Percentiles rank a stretch among this genome's conserved stretches.
Conservation (phyloP, 2,329 filamentous ascomycete species). For the Coleophoma crateriformis region DNA sequence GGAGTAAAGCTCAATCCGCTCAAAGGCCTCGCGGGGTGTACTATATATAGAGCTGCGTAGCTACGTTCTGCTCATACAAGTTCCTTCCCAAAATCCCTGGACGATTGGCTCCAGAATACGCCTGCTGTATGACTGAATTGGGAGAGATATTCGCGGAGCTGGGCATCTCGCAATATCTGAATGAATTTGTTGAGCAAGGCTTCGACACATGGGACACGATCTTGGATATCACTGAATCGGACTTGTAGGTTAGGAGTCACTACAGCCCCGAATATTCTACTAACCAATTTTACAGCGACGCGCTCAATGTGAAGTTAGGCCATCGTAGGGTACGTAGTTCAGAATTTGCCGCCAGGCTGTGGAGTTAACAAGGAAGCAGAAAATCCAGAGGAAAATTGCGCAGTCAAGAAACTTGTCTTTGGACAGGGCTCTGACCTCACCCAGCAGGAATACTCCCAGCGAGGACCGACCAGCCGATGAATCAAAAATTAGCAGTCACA, state of each 20-base stretch:
- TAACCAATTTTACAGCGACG: slow-evolving; percentile 45
- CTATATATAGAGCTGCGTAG: slow-evolving; percentile 2
- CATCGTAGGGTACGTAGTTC: slow-evolving; percentile 64
- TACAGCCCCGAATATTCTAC: neutral
- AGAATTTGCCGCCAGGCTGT: neutral
- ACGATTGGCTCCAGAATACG: slow-evolving; percentile 25
- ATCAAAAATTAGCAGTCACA: slow-evolving; percentile 39
- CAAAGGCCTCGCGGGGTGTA: neutral
- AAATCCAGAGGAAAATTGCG: slow-evolving; percentile 78
- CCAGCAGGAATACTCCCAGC: slow-evolving; percentile 34
- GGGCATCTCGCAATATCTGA: slow-evolving; percentile 72
- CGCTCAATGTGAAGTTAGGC: slow-evolving; percentile 71
- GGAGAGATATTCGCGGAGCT: slow-evolving; percentile 65
- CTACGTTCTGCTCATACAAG: no score
- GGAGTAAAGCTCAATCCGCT: no score
- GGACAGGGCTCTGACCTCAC: slow-evolving; percentile 27
- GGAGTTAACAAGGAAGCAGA: slow-evolving; percentile 39
- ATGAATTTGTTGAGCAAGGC: slow-evolving; percentile 68
- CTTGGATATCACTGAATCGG: slow-evolving; percentile 77
- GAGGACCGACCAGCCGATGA: slow-evolving; percentile 56
- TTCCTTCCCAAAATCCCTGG: slow-evolving; percentile 12
- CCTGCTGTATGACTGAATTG: slow-evolving; percentile 45
- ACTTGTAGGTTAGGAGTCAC: slow-evolving; percentile 49
- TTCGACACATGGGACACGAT: slow-evolving; percentile 84
- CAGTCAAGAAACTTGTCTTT: slow-evolving; percentile 57